These are phyloP conservation scores for Coelastrella sp. DNA, from an alignment of 139 green algal species.

Conservation along the genomic window DNA sequence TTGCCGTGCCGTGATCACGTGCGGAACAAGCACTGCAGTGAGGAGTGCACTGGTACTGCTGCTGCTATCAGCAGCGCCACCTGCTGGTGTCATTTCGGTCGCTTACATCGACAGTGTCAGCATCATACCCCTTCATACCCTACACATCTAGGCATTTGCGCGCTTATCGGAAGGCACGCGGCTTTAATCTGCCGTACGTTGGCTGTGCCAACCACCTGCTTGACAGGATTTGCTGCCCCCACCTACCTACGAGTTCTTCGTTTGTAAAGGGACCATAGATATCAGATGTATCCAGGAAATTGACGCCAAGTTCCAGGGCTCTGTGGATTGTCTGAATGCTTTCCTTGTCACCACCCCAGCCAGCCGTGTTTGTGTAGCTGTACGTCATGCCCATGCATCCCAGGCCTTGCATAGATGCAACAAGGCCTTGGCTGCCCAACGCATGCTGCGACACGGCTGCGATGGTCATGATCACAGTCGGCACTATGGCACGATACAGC, in stretches of 20 bases:
- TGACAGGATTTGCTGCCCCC: neutral
- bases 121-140: too few relatives aligned
- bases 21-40: too few relatives aligned
- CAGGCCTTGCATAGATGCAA: slow-evolving; percentile 49
- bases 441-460: slow-evolving; percentile 4
- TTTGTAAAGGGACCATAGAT: slow-evolving; percentile 79
- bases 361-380: slow-evolving; percentile 25
- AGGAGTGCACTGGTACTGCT: too few relatives aligned
- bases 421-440: slow-evolving; percentile 53
- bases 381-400: slow-evolving; percentile 55
- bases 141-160: too few relatives aligned
- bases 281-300: slow-evolving; percentile 73
- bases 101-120: too few relatives aligned
- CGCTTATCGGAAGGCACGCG: too few relatives aligned
- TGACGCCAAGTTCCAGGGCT: slow-evolving; percentile 67
- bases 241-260: slow-evolving; percentile 70
- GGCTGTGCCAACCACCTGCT: neutral
- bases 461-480: slow-evolving; percentile 26
- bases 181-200: neutral
- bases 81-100: too few relatives aligned
- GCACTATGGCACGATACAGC: neutral
- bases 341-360: slow-evolving; percentile 50
- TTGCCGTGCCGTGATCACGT: neutral
- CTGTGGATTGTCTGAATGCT: slow-evolving; percentile 58
- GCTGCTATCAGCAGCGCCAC: too few relatives aligned